These are phyloP conservation scores for Aspergillus clavatus DNA, from an alignment of 2,329 filamentous ascomycete species.

Conservation along the genomic window DNA sequence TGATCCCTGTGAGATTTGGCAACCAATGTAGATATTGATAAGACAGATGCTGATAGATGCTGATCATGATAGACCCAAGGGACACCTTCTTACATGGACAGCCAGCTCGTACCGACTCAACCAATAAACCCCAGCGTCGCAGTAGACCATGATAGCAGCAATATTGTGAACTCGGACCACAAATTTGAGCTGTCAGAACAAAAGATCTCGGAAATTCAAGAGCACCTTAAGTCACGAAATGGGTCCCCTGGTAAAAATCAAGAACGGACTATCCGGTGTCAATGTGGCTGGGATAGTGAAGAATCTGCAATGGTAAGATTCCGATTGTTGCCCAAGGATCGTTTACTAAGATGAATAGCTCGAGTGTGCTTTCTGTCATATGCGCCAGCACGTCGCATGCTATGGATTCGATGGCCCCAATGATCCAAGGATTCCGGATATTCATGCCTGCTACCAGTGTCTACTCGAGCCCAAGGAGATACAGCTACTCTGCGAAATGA, in stretches of 20 bases:
- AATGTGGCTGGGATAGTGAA: conserved; percentile 38
- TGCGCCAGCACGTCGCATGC: conserved; percentile 45
- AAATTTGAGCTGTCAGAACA: conserved; percentile 15
- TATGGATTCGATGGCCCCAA: conserved; percentile 39
- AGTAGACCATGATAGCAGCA: conserved; percentile 8
- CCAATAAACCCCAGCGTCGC: conserved; percentile 8
- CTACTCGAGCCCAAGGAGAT: conserved; percentile 31
- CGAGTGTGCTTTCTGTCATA: conserved; percentile 42
- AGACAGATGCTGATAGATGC: neutral
- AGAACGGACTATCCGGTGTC: conserved; percentile 29
- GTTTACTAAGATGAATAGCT: conserved; percentile 28
- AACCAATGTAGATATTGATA: neutral
- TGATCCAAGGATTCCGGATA: conserved; percentile 38
- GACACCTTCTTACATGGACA: conserved; percentile 18
- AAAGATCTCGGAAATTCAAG: conserved; percentile 15
- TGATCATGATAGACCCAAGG: conserved; percentile 17
- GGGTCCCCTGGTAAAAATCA: neutral
- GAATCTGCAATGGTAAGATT: conserved; percentile 41
- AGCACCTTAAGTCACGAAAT: conserved; percentile 4
- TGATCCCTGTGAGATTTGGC: conserved; percentile 23
- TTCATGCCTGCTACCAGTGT: conserved; percentile 47
- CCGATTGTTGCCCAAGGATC: neutral
- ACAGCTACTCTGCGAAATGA: conserved; percentile 24
- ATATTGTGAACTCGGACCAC: neutral
- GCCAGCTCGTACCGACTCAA: conserved; percentile 28